phyloP scores from a whole-genome alignment of 768 basidiomycete genomes.

The Auriscalpium microsporum region DNA sequence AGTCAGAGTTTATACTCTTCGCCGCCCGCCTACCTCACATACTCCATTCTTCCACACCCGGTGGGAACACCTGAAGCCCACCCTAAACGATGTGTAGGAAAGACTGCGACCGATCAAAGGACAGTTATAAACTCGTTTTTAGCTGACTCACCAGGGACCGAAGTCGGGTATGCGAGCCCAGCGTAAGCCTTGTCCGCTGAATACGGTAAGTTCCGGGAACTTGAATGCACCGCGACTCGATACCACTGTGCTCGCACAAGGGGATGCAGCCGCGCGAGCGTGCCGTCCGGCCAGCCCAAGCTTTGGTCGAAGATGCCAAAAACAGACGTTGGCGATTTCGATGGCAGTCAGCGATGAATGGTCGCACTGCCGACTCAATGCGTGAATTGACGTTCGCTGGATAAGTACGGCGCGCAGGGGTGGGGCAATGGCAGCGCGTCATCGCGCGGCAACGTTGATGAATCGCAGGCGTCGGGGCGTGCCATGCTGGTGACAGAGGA shows the following conservation, averaged over 20 bases:
- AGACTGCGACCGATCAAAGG: conserved; percentile 13
- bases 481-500: conserved; percentile 23
- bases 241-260: conserved; percentile 18
- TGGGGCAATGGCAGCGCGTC: conserved; percentile 25
- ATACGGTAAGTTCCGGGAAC: conserved; percentile 7
- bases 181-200: background rate
- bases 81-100: conserved; percentile 63
- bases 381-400: conserved; percentile 16
- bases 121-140: background rate
- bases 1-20: background rate
- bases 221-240: conserved; percentile 20
- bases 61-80: conserved; percentile 60
- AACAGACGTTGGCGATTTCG: conserved; percentile 15
- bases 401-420: conserved; percentile 20
- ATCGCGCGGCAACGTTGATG: conserved; percentile 27
- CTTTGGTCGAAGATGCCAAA: conserved; percentile 19
- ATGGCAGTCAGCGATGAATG: conserved; percentile 19
- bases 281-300: conserved; percentile 16
- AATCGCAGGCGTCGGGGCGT: conserved; percentile 23
- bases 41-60: conserved; percentile 56
- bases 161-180: conserved; percentile 11
- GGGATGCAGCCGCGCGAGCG: conserved; percentile 21
- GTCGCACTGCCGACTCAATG: conserved; percentile 13
- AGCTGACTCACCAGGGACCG: conserved; percentile 27
- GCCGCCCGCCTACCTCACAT: conserved; percentile 41